Evolutionary conservation across 805 yeast species (phyloP).

Genomic region (Ogataea pilisensis): DNA sequence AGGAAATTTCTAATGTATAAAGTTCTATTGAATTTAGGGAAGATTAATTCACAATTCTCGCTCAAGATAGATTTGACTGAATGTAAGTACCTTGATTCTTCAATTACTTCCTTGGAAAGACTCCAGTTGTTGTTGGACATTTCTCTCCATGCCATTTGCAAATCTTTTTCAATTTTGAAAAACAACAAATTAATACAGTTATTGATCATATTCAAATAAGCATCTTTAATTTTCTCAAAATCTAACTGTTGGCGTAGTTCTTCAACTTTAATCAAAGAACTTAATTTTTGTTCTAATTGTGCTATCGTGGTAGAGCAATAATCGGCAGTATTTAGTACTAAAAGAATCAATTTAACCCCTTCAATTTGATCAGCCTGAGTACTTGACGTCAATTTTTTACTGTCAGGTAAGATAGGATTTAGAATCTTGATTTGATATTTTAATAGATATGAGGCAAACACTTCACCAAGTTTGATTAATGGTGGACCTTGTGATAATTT

Average conservation of each 20-base stretch:
- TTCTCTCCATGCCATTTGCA: constrained; percentile 77
- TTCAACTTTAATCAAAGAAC: constrained; percentile 33
- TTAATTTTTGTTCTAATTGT: constrained; percentile 66
- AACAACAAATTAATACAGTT: constrained; percentile 53
- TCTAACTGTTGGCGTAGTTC: constrained; percentile 37
- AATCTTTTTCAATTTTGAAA: constrained; percentile 53
- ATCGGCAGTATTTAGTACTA: constrained; percentile 84
- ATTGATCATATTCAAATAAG: constrained; percentile 55
- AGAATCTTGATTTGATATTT: constrained; percentile 54
- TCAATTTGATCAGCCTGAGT: constrained; percentile 44
- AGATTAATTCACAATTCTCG: constrained; percentile 42
- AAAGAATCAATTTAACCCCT: constrained; percentile 60
- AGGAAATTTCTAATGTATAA: constrained; percentile 68
- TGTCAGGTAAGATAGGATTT: constrained; percentile 44
- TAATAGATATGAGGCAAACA: constrained; percentile 63
- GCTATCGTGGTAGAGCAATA: constrained; percentile 75
- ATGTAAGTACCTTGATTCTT: constrained; percentile 64
- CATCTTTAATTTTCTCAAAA: constrained; percentile 54
- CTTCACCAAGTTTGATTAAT: constrained; percentile 46
- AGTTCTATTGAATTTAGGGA: constrained; percentile 62
- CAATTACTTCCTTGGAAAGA: constrained; percentile 56
- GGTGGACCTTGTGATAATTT: constrained; percentile 50
- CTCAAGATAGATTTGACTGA: constrained; percentile 49
- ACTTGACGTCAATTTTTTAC: constrained; percentile 25
- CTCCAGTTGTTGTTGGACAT: constrained; percentile 76